phyloP scores from a whole-genome alignment of 192 early-diverging fungal species.

The Jimgerdemannia lactiflua region DNA sequence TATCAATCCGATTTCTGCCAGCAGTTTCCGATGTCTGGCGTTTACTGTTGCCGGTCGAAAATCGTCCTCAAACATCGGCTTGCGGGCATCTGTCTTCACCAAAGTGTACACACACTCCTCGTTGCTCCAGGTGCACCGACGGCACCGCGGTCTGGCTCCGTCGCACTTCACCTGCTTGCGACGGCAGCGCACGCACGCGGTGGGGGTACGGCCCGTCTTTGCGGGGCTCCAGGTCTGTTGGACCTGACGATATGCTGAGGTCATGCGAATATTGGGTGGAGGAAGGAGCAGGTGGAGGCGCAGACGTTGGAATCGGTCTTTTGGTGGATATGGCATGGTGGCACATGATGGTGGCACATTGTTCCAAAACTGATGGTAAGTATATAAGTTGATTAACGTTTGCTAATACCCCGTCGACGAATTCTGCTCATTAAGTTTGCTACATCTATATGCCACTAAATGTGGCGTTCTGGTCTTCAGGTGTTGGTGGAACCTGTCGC shows the following conservation, averaged over 20 bases:
- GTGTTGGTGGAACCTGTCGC: no score
- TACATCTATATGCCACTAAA: no score
- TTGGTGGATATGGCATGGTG: no score
- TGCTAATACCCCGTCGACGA: no score
- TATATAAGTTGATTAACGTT: no score
- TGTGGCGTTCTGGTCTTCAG: no score
- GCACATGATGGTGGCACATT: no score
- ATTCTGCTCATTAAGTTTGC: no score
- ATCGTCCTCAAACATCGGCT: not conserved
- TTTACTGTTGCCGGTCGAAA: not conserved
- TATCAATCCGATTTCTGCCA: not conserved
- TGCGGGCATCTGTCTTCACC: not conserved
- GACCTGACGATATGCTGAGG: not conserved
- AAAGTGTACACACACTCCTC: not conserved
- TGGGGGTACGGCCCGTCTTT: not conserved
- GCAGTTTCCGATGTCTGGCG: not conserved
- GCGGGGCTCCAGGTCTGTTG: not conserved
- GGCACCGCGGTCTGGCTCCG: not conserved
- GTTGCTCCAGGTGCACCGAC: not conserved
- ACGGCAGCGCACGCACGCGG: not conserved
- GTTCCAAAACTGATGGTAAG: no score
- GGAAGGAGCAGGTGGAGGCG: not conserved
- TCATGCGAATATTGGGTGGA: not conserved
- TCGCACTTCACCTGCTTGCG: not conserved
- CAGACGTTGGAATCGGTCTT: no score